Conservation (phyloP, 805 yeast species). For the Zygotorulaspora florentina region DNA sequence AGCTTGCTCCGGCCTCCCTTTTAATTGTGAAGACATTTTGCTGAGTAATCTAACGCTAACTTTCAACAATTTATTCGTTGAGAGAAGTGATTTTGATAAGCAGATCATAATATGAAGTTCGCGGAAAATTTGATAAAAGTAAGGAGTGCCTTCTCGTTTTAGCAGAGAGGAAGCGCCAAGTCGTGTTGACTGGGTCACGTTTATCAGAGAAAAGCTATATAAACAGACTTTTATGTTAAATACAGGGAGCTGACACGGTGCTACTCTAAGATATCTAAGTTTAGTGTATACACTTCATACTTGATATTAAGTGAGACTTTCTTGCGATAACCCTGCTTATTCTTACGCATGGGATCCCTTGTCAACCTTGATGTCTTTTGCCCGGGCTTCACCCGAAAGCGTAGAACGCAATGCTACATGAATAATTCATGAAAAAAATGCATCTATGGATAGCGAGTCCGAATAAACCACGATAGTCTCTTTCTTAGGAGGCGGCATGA, state of each 20-base stretch:
- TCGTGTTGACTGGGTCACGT: no score
- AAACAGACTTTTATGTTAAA: no score
- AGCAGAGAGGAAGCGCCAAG: no score
- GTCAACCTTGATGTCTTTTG: no score
- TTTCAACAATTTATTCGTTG: not conserved
- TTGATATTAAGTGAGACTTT: no score
- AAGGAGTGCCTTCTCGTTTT: not conserved
- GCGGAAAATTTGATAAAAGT: not conserved
- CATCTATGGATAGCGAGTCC: not conserved
- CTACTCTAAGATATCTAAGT: no score
- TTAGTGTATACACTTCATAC: no score
- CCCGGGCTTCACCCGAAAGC: no score
- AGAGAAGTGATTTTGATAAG: not conserved
- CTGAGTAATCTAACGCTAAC: not conserved
- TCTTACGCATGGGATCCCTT: no score
- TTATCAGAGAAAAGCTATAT: no score
- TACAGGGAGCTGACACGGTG: no score
- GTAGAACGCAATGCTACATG: not conserved
- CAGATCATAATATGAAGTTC: not conserved
- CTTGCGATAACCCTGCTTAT: no score
- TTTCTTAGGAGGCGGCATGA: slow-evolving; percentile 4
- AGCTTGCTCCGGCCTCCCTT: slow-evolving; percentile 38
- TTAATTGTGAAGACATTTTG: slow-evolving; percentile 14
- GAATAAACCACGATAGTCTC: not conserved
- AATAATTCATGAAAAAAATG: slow-evolving; percentile 3